phyloP scores from a whole-genome alignment of 140 eudicot species.

The Stevia rebaudiana region DNA sequence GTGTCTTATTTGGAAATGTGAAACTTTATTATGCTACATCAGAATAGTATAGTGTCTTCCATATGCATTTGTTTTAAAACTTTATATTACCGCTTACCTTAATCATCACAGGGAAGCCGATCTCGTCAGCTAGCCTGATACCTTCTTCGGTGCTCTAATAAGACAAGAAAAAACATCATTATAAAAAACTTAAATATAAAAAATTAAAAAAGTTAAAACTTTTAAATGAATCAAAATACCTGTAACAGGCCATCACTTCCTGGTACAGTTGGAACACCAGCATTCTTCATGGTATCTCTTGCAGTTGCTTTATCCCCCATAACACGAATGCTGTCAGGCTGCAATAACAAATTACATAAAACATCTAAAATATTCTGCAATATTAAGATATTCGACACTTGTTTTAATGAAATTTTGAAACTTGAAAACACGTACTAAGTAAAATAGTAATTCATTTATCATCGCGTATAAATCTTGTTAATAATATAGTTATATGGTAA shows the following conservation, averaged over 20 bases:
- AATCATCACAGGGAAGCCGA: conserved; percentile 97
- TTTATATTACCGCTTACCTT: conserved; percentile 45
- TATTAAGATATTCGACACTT: conserved; percentile 2
- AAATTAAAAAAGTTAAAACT: conserved; percentile 7
- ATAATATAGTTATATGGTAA: too few species aligned
- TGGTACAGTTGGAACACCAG: conserved; percentile 99
- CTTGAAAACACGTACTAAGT: too few species aligned
- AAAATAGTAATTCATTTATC: too few species aligned
- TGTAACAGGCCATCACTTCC: conserved; percentile 90
- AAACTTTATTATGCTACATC: not conserved
- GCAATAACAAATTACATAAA: conserved; percentile 32
- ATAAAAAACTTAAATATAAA: too few species aligned
- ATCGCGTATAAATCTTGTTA: too few species aligned
- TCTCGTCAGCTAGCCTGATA: conserved; percentile 67
- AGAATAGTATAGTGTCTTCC: not conserved
- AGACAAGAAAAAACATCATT: conserved; percentile 3
- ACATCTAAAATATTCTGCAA: conserved; percentile 4
- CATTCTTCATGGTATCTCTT: conserved; percentile 96
- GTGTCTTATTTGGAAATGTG: not conserved
- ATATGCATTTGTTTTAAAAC: not conserved
- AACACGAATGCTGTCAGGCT: conserved; percentile 94
- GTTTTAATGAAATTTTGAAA: too few species aligned
- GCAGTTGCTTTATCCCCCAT: conserved; percentile 99
- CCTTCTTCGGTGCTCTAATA: conserved; percentile 90
- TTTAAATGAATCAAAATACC: conserved; percentile 32